These are phyloP conservation scores for Alternaria novae-zelandiae DNA, from an alignment of 2,329 filamentous ascomycete species.

Conservation along the genomic window DNA sequence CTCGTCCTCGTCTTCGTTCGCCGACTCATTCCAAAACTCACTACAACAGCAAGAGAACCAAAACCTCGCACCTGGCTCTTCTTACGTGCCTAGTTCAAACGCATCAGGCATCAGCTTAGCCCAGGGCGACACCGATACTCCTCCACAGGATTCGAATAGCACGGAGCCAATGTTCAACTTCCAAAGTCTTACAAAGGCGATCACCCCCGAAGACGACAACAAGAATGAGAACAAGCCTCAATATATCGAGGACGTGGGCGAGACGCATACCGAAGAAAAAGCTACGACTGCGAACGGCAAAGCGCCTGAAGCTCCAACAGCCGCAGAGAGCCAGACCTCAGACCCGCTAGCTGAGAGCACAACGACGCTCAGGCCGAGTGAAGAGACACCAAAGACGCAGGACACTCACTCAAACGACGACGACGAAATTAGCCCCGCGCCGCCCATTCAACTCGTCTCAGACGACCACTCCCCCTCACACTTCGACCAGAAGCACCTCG, in stretches of 20 bases:
- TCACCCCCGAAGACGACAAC: slow-evolving; percentile 65
- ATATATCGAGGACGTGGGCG: slow-evolving; percentile 48
- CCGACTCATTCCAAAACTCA: slow-evolving; percentile 65
- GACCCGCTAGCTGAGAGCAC: slow-evolving; percentile 35
- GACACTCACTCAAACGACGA: slow-evolving; percentile 14
- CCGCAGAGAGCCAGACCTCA: slow-evolving; percentile 6
- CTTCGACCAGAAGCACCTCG: slow-evolving; percentile 44
- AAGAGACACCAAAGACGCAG: slow-evolving; percentile 3
- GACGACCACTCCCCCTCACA: slow-evolving; percentile 24
- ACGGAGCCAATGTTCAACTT: slow-evolving; percentile 91
- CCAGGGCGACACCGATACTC: slow-evolving; percentile 39
- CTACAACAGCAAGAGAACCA: slow-evolving; percentile 34
- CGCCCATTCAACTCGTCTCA: slow-evolving; percentile 28
- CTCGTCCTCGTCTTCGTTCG: slow-evolving; percentile 77
- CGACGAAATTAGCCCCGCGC: slow-evolving; percentile 37
- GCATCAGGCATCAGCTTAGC: slow-evolving; percentile 59
- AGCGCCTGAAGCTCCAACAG: background rate
- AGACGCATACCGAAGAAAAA: slow-evolving; percentile 10
- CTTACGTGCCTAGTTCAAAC: slow-evolving; percentile 58
- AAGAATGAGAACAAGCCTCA: slow-evolving; percentile 53
- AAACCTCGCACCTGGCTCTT: slow-evolving; percentile 50
- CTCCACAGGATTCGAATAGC: slow-evolving; percentile 53
- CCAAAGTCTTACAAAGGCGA: slow-evolving; percentile 81
- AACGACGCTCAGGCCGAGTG: slow-evolving; percentile 34
- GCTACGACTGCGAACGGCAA: slow-evolving; percentile 6